Base-by-base conservation (phyloP, 139 green algal species). In the Coelastrella sp. region DNA sequence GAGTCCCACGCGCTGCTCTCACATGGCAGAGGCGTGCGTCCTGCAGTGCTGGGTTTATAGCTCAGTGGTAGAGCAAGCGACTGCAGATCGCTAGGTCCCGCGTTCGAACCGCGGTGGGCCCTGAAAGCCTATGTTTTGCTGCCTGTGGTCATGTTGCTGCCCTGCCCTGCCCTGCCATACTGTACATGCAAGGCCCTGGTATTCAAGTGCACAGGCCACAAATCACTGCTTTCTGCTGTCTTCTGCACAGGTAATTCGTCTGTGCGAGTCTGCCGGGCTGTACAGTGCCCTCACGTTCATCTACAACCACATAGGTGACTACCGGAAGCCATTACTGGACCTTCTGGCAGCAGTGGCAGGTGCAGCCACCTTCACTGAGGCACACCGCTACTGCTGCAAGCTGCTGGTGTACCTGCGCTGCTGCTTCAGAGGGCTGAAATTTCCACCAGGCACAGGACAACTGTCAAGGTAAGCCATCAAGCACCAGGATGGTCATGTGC, bases 291-390 rank as follows among this genome's bases (percentile, higher is more conserved):
- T 98, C 8, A 87, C 95, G 19, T 95, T 96, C 93, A 93, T 99
- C 82, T 95, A 97, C 91, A 97, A 92, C 57, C 78, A 92, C 22
- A 95, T 99, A 24, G 73, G 94, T 49, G 97, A 99, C 94, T 97
- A 95, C 91, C 91, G 95, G 25, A 96, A 93, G n/a, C 97, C 97
- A 11, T 84, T 95, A 4, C 87, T 95, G 7, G 93, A 97, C 91
- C 93, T 99, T 88, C 92, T 98, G 85, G 89, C 94, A n/a, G 93
- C 94, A 8, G 82, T 92, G 15, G 95, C 93, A 9, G 75, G 20
- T 22, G 72, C 80, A 5, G 12, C 35, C 78, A 7, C 35, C 76
- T 17, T 73, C 59, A 11, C 12, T 11, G 88, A 73, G 7, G 87
- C 91, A 15, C 17, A 11, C 75, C 86, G 83, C 87, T 75, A 27